Percentiles rank a stretch among this genome's conserved stretches.
Evolutionary conservation across 352 stramenopile species (phyloP).

Genomic region (Globisporangium polare): DNA sequence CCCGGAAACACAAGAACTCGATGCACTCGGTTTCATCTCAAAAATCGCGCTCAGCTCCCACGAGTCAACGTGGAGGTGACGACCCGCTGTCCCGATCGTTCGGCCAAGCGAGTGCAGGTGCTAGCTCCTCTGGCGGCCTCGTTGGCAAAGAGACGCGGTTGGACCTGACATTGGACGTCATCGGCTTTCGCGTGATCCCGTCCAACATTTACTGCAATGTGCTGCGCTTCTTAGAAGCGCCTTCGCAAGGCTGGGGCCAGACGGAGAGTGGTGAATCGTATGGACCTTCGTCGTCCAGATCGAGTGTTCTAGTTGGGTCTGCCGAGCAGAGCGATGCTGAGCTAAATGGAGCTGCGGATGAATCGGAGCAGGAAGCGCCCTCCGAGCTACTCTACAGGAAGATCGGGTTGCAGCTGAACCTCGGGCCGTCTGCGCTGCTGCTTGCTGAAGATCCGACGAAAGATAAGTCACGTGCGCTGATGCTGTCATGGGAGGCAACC

Average conservation of each 20-base stretch:
- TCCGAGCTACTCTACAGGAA: conserved; percentile 34
- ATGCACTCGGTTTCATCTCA: conserved; percentile 9
- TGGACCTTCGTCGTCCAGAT: not conserved
- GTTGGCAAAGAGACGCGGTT: conserved; percentile 41
- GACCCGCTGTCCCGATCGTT: conserved; percentile 8
- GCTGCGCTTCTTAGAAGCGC: conserved; percentile 57
- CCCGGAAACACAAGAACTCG: conserved; percentile 12
- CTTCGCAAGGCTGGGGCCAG: conserved; percentile 21
- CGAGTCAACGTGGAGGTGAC: conserved; percentile 10
- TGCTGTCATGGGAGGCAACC: conserved; percentile 77
- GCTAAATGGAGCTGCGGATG: not conserved
- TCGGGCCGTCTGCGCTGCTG: conserved; percentile 63
- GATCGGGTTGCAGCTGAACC: conserved; percentile 48
- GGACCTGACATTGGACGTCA: conserved; percentile 64
- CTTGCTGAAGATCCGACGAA: conserved; percentile 75
- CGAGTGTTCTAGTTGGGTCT: not conserved
- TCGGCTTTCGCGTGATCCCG: conserved; percentile 74
- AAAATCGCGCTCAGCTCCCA: conserved; percentile 11
- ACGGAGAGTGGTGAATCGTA: conserved; percentile 2
- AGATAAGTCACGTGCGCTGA: conserved; percentile 62
- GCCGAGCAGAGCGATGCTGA: not conserved
- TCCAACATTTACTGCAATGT: conserved; percentile 83
- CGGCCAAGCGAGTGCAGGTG: not conserved
- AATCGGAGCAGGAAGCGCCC: conserved; percentile 9
- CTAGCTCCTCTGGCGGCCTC: conserved; percentile 1